phyloP scores from a whole-genome alignment of 805 yeast species.

The Metschnikowia similis region DNA sequence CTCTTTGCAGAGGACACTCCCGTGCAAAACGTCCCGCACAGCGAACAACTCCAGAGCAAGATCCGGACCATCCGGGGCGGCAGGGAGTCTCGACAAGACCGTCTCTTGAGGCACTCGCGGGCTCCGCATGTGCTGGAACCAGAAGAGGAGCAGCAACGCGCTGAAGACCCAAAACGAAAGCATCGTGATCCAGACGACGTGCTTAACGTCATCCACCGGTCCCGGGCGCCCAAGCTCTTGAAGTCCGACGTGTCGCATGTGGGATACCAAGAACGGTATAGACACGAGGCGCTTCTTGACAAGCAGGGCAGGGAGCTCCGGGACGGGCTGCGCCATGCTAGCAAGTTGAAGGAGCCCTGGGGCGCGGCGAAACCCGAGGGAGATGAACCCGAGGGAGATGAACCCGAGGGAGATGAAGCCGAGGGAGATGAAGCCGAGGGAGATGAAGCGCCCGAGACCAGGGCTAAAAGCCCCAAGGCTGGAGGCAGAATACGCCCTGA shows the following conservation, averaged over 20 bases:
- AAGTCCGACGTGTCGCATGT: neutral
- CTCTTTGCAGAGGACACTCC: neutral
- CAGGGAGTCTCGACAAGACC: neutral
- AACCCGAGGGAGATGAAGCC: neutral
- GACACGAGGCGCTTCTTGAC: neutral
- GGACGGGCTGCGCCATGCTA: neutral
- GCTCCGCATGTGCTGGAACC: neutral
- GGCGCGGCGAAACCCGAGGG: neutral
- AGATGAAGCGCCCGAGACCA: too few species aligned
- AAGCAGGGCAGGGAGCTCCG: neutral
- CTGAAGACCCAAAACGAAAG: neutral
- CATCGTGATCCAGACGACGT: neutral
- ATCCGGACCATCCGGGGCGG: neutral
- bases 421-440: neutral
- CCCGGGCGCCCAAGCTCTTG: neutral
- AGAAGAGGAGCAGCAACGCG: neutral
- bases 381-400: neutral
- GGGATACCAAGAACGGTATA: constrained; percentile 2
- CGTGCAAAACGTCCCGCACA: neutral
- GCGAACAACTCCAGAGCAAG: neutral
- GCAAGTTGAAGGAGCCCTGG: neutral
- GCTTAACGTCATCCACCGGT: neutral
- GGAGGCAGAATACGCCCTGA: too few species aligned
- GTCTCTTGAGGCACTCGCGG: neutral
- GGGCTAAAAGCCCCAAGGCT: too few species aligned